Base-by-base conservation (phyloP, 331 rosid species). In the Quercus phellos region DNA sequence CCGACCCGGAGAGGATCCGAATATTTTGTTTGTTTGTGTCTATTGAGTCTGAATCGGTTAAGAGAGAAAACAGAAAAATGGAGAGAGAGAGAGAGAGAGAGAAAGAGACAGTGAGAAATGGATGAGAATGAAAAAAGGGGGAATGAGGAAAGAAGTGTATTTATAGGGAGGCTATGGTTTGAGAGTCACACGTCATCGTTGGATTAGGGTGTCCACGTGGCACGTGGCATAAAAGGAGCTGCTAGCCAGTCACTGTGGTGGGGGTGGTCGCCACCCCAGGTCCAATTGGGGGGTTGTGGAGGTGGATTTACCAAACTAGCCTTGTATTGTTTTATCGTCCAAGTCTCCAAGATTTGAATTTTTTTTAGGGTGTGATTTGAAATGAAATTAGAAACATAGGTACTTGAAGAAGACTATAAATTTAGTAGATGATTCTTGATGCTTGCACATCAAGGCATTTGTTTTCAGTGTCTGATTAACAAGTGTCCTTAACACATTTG, bases 91-190 rank as follows among this genome's bases (percentile, higher is more conserved):
- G 77, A 73, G 72, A 55, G 75, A 58, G 61, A 70, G 32, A 78
- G 24, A 74, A 50, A 82, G 71, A 10, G 77, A 71, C 74, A 55
- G 77, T 59, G 68, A 66, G 51, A 78, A 72, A 81, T 60, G 91
- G 93, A 94, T 94, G 92, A 94, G 97, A 73, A 83, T 4, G 93
- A 79, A 80, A 74, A 32, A 2, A 51, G 64, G 2, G 10, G 0
- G 69, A 11, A 17, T 6, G 9, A 58, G 29, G 21, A 3, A 1
- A 46, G 53, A 79, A 55, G 68, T 38, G 12, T 38, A 78, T 92
- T 85, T 92, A 90, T 94, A 92, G 30, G 91, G 97, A 90, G 97
- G 96, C 97, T 90, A 21, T 81, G 92, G 89, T 10, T 85, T 88
- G 77, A 56, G 54, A 63, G 82, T 70, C 0, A 89, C 97, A 89